These are phyloP conservation scores for Ophiobolus disseminans DNA, from an alignment of 2,329 filamentous ascomycete species.

Conservation along the genomic window DNA sequence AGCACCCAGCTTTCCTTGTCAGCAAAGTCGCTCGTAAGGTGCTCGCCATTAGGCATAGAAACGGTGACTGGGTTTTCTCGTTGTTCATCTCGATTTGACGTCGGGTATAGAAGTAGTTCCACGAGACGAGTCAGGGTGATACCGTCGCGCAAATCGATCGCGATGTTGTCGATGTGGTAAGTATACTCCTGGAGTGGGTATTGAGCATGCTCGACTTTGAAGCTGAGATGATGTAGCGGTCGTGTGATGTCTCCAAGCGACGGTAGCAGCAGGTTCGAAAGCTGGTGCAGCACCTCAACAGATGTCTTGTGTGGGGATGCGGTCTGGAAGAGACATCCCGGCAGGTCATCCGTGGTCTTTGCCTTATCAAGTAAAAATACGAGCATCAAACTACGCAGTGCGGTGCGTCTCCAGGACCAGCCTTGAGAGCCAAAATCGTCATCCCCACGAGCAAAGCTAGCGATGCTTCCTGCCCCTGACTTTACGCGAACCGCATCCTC, in stretches of 20 bases:
- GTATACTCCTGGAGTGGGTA: slow-evolving; percentile 65
- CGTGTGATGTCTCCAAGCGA: slow-evolving; percentile 65
- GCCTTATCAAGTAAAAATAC: slow-evolving; percentile 65
- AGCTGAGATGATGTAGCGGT: slow-evolving; percentile 63
- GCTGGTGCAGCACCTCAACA: slow-evolving; percentile 57
- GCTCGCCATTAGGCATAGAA: slow-evolving; percentile 54
- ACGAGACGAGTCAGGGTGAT: slow-evolving; percentile 66
- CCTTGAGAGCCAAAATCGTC: slow-evolving; percentile 53
- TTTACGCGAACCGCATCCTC: slow-evolving; percentile 59
- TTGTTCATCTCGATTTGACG: slow-evolving; percentile 36
- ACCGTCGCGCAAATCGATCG: slow-evolving; percentile 68
- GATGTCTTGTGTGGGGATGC: slow-evolving; percentile 65
- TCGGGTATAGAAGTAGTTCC: slow-evolving; percentile 62
- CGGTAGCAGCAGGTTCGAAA: slow-evolving; percentile 63
- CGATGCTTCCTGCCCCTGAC: slow-evolving; percentile 47
- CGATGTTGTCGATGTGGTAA: slow-evolving; percentile 66
- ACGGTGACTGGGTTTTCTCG: slow-evolving; percentile 54
- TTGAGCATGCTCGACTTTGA: slow-evolving; percentile 62
- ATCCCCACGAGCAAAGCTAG: slow-evolving; percentile 47
- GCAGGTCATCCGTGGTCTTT: slow-evolving; percentile 50
- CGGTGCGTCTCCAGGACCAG: slow-evolving; percentile 63
- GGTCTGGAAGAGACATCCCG: slow-evolving; percentile 59
- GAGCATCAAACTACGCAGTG: slow-evolving; percentile 66
- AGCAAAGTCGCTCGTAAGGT: slow-evolving; percentile 49
- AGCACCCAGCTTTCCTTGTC: slow-evolving; percentile 55